Evolutionary conservation across 371 early-diverging fungal species (phyloP).

Genomic region (Dinochytrium kinnereticum): DNA sequence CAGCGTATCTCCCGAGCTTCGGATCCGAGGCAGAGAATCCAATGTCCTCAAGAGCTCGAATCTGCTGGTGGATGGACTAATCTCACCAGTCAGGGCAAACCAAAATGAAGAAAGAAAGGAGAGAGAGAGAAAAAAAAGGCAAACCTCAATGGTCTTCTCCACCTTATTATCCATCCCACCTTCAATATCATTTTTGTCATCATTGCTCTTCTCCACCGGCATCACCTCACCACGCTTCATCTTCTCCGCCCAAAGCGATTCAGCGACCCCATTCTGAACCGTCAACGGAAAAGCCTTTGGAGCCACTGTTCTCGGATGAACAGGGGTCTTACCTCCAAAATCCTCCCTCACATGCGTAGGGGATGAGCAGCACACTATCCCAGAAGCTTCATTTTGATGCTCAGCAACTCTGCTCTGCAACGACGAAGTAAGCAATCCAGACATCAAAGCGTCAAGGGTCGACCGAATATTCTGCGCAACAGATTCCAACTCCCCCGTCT

Average conservation of each 20-base stretch:
- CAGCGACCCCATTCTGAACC: background rate
- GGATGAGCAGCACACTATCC: background rate
- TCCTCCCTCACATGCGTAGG: background rate
- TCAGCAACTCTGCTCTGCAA: background rate
- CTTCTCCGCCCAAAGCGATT: background rate
- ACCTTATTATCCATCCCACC: background rate
- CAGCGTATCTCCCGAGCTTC: background rate
- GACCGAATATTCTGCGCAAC: background rate
- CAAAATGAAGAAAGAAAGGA: too few relatives aligned
- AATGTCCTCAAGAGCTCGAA: background rate
- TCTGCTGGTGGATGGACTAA: too few relatives aligned
- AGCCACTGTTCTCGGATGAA: background rate
- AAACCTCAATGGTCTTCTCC: background rate
- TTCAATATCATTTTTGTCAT: background rate
- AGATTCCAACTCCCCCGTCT: background rate
- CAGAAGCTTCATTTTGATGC: background rate
- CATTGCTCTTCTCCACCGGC: background rate
- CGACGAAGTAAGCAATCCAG: background rate
- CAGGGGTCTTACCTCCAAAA: background rate
- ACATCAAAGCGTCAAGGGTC: background rate
- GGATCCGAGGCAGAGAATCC: background rate
- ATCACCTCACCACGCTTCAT: background rate
- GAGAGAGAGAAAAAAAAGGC: too few relatives aligned
- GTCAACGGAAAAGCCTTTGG: background rate
- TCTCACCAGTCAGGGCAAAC: too few relatives aligned